Conservation (phyloP, 164 flowering plant species). For the Stephania japonica region DNA sequence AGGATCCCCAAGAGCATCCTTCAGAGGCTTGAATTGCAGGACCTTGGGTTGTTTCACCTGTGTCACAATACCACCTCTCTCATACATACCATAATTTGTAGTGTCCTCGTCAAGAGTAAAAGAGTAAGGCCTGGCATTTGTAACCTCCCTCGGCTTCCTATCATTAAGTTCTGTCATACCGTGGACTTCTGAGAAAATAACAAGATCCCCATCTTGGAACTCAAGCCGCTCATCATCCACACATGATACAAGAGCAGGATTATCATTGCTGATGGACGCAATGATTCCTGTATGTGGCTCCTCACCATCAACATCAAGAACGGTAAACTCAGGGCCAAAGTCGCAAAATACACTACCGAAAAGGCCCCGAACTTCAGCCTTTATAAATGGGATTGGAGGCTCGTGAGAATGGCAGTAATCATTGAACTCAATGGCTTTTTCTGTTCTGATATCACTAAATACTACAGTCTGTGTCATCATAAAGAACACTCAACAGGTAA, state of each 20-base stretch:
- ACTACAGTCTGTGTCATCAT: constrained; percentile 62
- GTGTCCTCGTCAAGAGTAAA: constrained; percentile 81
- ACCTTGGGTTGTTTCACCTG: constrained; percentile 85
- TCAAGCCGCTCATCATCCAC: constrained; percentile 85
- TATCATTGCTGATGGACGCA: constrained; percentile 80
- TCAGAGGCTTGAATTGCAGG: constrained; percentile 61
- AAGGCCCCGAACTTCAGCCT: constrained; percentile 72
- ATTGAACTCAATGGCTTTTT: constrained; percentile 60
- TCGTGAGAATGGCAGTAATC: constrained; percentile 66
- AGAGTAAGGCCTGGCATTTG: constrained; percentile 66
- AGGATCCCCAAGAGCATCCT: constrained; percentile 63
- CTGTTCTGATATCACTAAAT: constrained; percentile 56
- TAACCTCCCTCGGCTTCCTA: constrained; percentile 69
- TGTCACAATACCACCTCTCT: constrained; percentile 81
- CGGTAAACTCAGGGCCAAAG: constrained; percentile 75
- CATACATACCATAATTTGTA: constrained; percentile 48
- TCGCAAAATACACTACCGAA: constrained; percentile 80
- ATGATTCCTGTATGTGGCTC: constrained; percentile 80
- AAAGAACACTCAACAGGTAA: not conserved
- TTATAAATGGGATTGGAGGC: constrained; percentile 76
- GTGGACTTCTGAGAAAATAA: constrained; percentile 75
- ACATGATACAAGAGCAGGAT: constrained; percentile 66
- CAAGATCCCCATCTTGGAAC: constrained; percentile 87
- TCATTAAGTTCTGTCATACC: constrained; percentile 80
- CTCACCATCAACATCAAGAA: constrained; percentile 74